Percentiles rank a stretch among this genome's conserved stretches.
phyloP scores from a whole-genome alignment of 257 asterid genomes.

The Rhazya stricta region DNA sequence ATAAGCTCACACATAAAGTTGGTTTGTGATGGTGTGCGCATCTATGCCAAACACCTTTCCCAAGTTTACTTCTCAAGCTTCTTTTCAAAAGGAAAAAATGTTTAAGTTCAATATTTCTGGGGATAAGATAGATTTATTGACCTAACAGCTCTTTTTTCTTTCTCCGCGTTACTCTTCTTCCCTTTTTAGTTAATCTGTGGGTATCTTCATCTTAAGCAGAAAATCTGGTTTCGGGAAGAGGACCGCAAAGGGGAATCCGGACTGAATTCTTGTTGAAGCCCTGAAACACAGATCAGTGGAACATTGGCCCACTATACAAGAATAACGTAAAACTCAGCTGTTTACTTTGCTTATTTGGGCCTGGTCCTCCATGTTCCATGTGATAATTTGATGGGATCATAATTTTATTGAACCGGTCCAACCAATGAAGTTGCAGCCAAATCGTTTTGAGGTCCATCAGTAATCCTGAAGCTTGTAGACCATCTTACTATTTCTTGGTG shows the following conservation, averaged over 20 bases:
- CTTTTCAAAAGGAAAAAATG: neutral
- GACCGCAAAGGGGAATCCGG: no score
- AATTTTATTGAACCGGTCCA: neutral
- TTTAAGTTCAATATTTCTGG: neutral
- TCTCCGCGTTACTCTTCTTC: no score
- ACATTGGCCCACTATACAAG: neutral
- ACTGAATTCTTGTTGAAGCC: no score
- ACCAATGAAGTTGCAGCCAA: neutral
- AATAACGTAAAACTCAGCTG: neutral
- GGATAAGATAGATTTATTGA: neutral
- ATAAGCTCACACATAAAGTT: neutral
- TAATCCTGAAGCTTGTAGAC: neutral
- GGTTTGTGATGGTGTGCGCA: slow-evolving; percentile 4
- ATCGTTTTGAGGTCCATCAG: no score
- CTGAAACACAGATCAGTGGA: no score
- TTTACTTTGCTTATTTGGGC: neutral
- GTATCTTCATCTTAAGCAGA: no score
- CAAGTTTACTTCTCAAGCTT: neutral
- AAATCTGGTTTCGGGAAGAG: no score
- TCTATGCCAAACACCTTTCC: slow-evolving; percentile 14
- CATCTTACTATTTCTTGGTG: neutral
- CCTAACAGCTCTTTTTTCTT: no score
- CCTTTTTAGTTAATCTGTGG: no score
- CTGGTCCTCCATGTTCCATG: neutral
- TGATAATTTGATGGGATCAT: neutral